These are phyloP conservation scores for Chlamydomonas eustigma DNA, from an alignment of 139 green algal genomes.

Conservation along the genomic window DNA sequence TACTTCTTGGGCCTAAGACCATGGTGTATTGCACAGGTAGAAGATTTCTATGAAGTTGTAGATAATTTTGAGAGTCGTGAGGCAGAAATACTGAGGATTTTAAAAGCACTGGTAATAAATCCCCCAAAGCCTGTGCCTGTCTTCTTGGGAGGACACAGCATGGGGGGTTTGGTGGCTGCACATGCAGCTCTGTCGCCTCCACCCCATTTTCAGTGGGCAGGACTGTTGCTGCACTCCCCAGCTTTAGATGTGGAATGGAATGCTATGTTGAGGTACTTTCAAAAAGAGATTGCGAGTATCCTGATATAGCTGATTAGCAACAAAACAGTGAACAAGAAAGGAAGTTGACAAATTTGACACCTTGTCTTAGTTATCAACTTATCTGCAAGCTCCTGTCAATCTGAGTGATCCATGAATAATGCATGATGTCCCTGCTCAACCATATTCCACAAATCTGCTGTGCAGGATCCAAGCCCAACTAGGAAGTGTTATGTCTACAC, in stretches of 20 bases:
- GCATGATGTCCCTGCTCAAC: no score
- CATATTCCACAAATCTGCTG: no score
- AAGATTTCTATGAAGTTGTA: constrained; percentile 1
- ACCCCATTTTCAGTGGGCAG: constrained; percentile 27
- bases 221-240: constrained; percentile 45
- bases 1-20: neutral
- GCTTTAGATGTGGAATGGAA: constrained; percentile 59
- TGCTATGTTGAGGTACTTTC: constrained; percentile 38
- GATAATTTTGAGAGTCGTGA: no score
- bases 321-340: no score
- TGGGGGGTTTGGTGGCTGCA: constrained; percentile 47
- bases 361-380: no score
- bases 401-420: no score
- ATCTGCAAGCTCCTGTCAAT: no score
- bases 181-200: constrained; percentile 33
- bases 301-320: no score
- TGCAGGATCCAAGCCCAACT: constrained; percentile 50
- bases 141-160: constrained; percentile 48
- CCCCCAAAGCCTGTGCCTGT: neutral
- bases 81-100: no score
- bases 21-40: neutral
- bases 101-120: no score
- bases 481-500: constrained; percentile 42
- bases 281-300: no score
- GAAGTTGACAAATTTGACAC: no score